Conservation (phyloP, 1,284 basidiomycete genomes). For the Naganishia sp. region DNA sequence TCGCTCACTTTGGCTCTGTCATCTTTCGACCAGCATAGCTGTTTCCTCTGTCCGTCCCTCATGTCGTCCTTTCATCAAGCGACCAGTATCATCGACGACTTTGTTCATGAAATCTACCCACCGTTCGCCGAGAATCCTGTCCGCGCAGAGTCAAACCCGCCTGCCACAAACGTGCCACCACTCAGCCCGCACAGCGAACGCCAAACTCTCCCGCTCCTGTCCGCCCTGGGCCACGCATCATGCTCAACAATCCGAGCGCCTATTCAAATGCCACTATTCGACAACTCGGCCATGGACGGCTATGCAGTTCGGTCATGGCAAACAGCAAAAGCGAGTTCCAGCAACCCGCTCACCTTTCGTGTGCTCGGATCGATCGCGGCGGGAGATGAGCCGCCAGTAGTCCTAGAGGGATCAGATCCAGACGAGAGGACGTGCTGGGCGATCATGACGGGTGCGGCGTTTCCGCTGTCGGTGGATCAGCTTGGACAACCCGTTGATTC, state of each 20-base stretch:
- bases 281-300: constrained; percentile 33
- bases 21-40: too few species aligned
- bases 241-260: constrained; percentile 14
- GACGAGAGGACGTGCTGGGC: constrained; percentile 18
- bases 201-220: neutral
- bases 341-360: constrained; percentile 12
- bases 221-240: constrained; percentile 7
- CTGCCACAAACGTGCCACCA: neutral
- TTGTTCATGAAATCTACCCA: constrained; percentile 4
- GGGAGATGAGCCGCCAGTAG: constrained; percentile 22
- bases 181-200: neutral
- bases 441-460: constrained; percentile 32
- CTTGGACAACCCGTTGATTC: neutral
- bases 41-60: too few species aligned
- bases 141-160: neutral
- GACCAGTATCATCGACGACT: constrained; percentile 10
- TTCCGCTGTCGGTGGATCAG: constrained; percentile 9
- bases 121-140: neutral
- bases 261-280: constrained; percentile 27
- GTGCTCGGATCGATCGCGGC: constrained; percentile 30
- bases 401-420: neutral
- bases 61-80: constrained; percentile 19
- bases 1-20: too few species aligned
- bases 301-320: constrained; percentile 23
- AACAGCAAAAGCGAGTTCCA: constrained; percentile 1